phyloP scores from a whole-genome alignment of 1,284 basidiomycete genomes.

The Cutaneotrichosporon mucoides region DNA sequence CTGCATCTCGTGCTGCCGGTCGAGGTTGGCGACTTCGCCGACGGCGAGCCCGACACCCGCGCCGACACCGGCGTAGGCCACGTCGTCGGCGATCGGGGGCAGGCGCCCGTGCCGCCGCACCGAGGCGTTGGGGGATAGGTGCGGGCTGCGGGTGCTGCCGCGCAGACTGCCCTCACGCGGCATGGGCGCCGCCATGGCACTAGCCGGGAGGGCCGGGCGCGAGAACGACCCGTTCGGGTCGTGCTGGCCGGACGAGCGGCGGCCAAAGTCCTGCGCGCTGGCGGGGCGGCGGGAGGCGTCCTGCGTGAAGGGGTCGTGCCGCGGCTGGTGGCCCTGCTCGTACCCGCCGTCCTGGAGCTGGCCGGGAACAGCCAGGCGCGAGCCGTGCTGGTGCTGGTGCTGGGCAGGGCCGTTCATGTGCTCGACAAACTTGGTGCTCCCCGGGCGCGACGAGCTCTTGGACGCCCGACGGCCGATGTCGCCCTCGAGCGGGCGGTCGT shows the following conservation, averaged over 20 bases:
- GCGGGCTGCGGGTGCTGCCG: background rate
- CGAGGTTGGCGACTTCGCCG: conserved; percentile 5
- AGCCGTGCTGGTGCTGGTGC: background rate
- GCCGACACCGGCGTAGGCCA: conserved; percentile 1
- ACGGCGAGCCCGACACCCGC: conserved; percentile 9
- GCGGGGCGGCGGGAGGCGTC: background rate
- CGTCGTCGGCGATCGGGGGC: conserved; percentile 10
- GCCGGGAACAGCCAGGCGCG: background rate
- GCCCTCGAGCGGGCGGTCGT: conserved; percentile 12
- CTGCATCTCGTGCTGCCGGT: conserved; percentile 38
- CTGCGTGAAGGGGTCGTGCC: too few relatives aligned
- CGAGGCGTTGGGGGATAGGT: background rate
- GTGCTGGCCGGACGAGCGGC: background rate
- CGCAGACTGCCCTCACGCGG: background rate
- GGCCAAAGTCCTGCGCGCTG: background rate
- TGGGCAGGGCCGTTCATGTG: background rate
- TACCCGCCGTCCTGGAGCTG: too few relatives aligned
- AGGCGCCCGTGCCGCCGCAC: conserved; percentile 4
- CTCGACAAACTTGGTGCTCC: conserved; percentile 9
- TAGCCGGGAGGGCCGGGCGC: background rate
- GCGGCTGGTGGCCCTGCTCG: too few relatives aligned
- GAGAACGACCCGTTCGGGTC: background rate
- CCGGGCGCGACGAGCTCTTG: background rate
- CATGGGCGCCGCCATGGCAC: background rate
- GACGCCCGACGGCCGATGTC: background rate